phyloP scores from a whole-genome alignment of 768 basidiomycete genomes.

The Rhizopogon vinicolor region DNA sequence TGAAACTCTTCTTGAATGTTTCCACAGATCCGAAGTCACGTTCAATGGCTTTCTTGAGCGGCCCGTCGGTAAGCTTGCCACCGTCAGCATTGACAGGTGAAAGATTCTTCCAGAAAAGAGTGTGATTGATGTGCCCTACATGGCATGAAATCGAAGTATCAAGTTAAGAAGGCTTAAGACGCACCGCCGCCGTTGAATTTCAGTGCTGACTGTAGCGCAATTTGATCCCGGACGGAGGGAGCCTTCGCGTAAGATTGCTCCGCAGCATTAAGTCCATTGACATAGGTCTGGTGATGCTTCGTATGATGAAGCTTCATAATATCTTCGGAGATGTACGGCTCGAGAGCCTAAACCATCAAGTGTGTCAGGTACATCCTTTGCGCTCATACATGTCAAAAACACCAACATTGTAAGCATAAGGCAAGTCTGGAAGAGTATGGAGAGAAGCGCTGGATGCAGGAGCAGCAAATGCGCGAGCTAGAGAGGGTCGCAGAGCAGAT shows the following conservation, averaged over 20 bases:
- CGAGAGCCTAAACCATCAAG: constrained; percentile 59
- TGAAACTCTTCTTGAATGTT: constrained; percentile 80
- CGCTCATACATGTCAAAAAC: not conserved
- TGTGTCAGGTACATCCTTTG: not conserved
- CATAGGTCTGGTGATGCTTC: constrained; percentile 92
- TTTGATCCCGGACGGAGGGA: constrained; percentile 64
- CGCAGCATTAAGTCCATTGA: constrained; percentile 90
- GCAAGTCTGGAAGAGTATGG: constrained; percentile 76
- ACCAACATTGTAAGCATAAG: constrained; percentile 75
- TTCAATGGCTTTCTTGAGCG: constrained; percentile 72
- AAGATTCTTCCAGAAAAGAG: constrained; percentile 97
- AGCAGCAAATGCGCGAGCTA: constrained; percentile 43
- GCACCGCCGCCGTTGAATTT: constrained; percentile 97
- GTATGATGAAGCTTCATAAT: constrained; percentile 95
- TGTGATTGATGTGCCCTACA: constrained; percentile 88
- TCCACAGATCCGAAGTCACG: constrained; percentile 87
- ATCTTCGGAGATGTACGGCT: constrained; percentile 85
- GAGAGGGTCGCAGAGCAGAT: constrained; percentile 35
- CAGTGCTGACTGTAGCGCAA: constrained; percentile 84
- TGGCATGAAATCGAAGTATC: not conserved
- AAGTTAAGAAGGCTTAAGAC: constrained; percentile 7
- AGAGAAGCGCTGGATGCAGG: constrained; percentile 38
- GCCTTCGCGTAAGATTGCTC: constrained; percentile 76
- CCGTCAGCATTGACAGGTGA: constrained; percentile 65
- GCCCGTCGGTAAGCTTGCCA: constrained; percentile 59